Evolutionary conservation across 2,329 filamentous ascomycete genomes (phyloP).

Genomic region (Penicillium hordei): DNA sequence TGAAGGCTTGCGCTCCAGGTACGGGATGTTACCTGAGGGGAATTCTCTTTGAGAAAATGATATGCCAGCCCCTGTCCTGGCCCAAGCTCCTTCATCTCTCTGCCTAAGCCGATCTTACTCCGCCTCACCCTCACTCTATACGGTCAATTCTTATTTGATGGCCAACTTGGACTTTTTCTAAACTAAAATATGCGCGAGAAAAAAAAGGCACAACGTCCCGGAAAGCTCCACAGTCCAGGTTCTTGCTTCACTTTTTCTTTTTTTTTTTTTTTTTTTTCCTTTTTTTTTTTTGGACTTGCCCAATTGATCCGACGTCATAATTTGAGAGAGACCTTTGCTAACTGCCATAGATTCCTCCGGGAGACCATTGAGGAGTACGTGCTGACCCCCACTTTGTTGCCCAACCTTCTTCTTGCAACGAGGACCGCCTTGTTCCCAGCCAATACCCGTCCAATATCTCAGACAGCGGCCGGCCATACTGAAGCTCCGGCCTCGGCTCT

Average conservation of each 20-base stretch:
- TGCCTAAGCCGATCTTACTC: constrained; percentile 32
- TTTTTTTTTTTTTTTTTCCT: constrained; percentile 8
- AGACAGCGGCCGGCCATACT: constrained; percentile 37
- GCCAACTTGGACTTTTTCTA: constrained; percentile 9
- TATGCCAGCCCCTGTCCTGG: constrained; percentile 24
- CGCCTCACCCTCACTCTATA: constrained; percentile 25
- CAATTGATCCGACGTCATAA: constrained; percentile 18
- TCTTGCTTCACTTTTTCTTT: constrained; percentile 15
- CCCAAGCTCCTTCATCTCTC: constrained; percentile 33
- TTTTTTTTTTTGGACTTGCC: constrained; percentile 1
- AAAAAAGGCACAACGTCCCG: constrained; percentile 18
- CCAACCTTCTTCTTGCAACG: constrained; percentile 59
- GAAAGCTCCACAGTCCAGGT: constrained; percentile 26
- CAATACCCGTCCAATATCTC: constrained; percentile 66
- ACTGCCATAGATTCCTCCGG: constrained; percentile 44
- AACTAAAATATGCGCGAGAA: constrained; percentile 10
- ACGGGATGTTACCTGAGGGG: constrained; percentile 20
- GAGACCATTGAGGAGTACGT: constrained; percentile 58
- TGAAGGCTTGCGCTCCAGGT: constrained; percentile 26
- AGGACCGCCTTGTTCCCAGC: constrained; percentile 83
- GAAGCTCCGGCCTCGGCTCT: constrained; percentile 22
- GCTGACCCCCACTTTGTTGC: constrained; percentile 64
- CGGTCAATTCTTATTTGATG: constrained; percentile 14
- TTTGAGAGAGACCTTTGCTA: constrained; percentile 19
- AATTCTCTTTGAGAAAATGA: constrained; percentile 9